Evolutionary conservation across 2,329 filamentous ascomycete species (phyloP), one percentile per base, ranked within the genome.

Genomic region (Colletotrichum incanum): DNA sequence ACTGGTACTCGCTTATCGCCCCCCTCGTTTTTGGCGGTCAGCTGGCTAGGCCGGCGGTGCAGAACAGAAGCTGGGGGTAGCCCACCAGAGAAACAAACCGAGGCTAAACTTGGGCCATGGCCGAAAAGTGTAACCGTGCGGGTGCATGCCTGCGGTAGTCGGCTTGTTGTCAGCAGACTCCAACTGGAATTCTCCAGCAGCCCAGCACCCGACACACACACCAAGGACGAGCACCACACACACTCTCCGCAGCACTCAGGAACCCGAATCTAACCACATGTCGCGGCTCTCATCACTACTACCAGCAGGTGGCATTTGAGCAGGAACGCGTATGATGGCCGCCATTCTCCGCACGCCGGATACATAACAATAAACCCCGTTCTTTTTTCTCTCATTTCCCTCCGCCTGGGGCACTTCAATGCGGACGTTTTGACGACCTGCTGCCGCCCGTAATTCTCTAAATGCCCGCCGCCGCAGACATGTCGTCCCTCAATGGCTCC

Each of bases 401-500:
- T 55, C 65, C 72, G 59, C 50, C 63, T 68, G 64, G 69, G 56
- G 41, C 67, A 58, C 49, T 61, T 73, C 71, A 71, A 73, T 73
- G 71, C 71, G 65, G 70, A 70, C 70, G 54, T 59, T 60, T 65
- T 72, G 70, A 72, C 65, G 28, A 56, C 56, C 52, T 61, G 67
- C 49, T 55, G 28, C 45, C 18, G 23, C 41, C 63, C 49, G 41
- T 62, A 31, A 49, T 12, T 39, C 45, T 71, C 71, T 50, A 65
- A 70, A 65, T 65, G 54, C 41, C 65, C 39, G 61, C 61, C 73
- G 74, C 70, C 65, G 65, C 58, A 72, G 74, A 74, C 76, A 87
- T 87, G 86, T 82, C 86, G 69, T 82, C 84, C 74, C 55, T 71
- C 37, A 79, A 82, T 77, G 82, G 82, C 77, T 82, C 83, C 65